Conservation (phyloP, 2,329 filamentous ascomycete genomes). For the Canariomyces notabilis region DNA sequence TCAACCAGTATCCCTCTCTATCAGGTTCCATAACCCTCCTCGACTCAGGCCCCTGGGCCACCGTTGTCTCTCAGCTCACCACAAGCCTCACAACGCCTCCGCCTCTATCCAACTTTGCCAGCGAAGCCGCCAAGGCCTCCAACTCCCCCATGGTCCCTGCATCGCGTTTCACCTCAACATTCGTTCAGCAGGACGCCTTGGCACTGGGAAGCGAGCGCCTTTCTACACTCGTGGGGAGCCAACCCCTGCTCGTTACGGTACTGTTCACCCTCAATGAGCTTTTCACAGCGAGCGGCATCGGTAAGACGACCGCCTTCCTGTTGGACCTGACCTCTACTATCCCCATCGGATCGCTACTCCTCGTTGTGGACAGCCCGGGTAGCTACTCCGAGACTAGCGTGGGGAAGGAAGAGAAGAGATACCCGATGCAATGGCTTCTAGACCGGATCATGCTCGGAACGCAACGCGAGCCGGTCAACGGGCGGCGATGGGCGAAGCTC, state of each 20-base stretch:
- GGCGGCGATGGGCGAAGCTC: constrained; percentile 65
- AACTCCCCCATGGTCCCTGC: constrained; percentile 41
- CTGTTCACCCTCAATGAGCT: constrained; percentile 96
- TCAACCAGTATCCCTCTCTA: constrained; percentile 27
- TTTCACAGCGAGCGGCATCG: constrained; percentile 68
- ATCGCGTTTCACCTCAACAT: constrained; percentile 36
- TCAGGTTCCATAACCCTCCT: constrained; percentile 55
- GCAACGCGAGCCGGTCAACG: constrained; percentile 23
- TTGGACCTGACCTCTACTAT: constrained; percentile 59
- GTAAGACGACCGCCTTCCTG: constrained; percentile 72
- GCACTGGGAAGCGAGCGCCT: constrained; percentile 35
- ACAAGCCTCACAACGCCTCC: constrained; percentile 49
- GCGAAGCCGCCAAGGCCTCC: constrained; percentile 39
- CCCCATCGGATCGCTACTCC: constrained; percentile 58
- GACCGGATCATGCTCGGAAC: constrained; percentile 64
- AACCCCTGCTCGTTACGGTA: constrained; percentile 63
- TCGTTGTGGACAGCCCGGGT: constrained; percentile 89
- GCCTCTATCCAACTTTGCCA: constrained; percentile 49
- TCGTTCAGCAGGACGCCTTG: constrained; percentile 48
- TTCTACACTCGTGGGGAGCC: constrained; percentile 26
- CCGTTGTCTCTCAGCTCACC: constrained; percentile 56
- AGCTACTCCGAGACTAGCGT: constrained; percentile 82
- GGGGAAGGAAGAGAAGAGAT: constrained; percentile 58
- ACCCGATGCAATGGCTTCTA: constrained; percentile 91
- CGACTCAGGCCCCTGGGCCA: constrained; percentile 75